These are phyloP conservation scores for Tuctoria greenei DNA, from an alignment of 176 grass and related monocot genomes.

Conservation along the genomic window DNA sequence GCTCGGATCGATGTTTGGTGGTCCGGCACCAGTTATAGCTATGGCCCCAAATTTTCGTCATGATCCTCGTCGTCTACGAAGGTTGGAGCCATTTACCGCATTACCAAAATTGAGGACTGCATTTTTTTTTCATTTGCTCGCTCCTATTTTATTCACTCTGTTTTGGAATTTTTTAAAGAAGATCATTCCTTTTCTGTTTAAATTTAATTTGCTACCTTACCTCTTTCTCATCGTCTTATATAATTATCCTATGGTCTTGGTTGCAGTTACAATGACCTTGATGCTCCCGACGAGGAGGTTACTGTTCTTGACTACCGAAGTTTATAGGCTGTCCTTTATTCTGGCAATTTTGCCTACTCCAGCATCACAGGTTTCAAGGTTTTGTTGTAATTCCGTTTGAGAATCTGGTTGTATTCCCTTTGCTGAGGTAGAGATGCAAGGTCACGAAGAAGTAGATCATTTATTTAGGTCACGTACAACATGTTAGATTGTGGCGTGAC, in stretches of 20 bases:
- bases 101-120: background rate
- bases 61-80: slow-evolving; percentile 87
- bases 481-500: slow-evolving; percentile 10
- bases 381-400: slow-evolving; percentile 11
- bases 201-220: too few relatives aligned
- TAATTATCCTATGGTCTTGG: slow-evolving; percentile 3
- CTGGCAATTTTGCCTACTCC: background rate
- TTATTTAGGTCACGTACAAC: slow-evolving; percentile 24
- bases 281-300: slow-evolving; percentile 98
- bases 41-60: slow-evolving; percentile 84
- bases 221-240: background rate
- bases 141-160: too few relatives aligned
- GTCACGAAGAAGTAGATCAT: background rate
- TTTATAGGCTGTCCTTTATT: slow-evolving; percentile 55
- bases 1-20: slow-evolving; percentile 59
- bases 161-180: too few relatives aligned
- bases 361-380: slow-evolving; percentile 12
- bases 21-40: slow-evolving; percentile 62
- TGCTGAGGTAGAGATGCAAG: slow-evolving; percentile 3
- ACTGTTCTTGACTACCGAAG: slow-evolving; percentile 99
- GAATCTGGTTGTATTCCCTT: slow-evolving; percentile 5
- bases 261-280: slow-evolving; percentile 92
- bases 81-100: slow-evolving; percentile 42
- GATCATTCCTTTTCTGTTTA: too few relatives aligned
- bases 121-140: slow-evolving; percentile 5